A percentile compares a stretch with the other conserved stretches of the same genome.
Conservation (phyloP, 2,329 filamentous ascomycete species). For the Botrytis fragariae region DNA sequence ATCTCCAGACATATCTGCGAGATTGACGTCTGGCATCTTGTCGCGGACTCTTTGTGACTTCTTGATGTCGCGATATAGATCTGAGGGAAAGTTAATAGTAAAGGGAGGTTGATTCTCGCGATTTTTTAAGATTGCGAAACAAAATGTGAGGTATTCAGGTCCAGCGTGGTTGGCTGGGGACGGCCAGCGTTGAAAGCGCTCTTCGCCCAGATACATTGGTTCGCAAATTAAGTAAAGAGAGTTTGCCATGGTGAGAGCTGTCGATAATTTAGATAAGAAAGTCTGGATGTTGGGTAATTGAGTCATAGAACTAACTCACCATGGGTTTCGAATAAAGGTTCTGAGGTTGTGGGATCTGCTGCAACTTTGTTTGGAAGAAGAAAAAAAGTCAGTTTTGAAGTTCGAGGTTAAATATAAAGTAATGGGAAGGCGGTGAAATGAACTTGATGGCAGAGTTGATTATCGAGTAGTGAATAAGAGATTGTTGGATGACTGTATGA, state of each 20-base stretch:
- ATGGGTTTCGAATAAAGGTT: not conserved
- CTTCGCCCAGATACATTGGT: not conserved
- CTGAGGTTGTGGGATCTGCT: not conserved
- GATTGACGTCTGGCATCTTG: not conserved
- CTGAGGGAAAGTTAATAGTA: not conserved
- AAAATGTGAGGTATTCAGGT: not conserved
- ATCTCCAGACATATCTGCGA: conserved; percentile 1
- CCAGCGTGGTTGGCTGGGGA: not conserved
- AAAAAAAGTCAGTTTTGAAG: not conserved
- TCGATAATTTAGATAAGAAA: not conserved
- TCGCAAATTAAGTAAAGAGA: not conserved
- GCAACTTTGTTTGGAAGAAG: not conserved
- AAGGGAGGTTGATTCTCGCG: not conserved
- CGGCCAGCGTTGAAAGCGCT: conserved; percentile 1
- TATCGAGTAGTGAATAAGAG: not conserved
- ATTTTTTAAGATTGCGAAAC: not conserved
- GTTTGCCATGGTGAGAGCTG: not conserved
- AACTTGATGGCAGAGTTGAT: not conserved
- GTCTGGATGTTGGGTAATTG: not conserved
- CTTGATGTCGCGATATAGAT: not conserved
- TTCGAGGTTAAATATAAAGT: not conserved
- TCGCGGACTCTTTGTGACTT: not conserved
- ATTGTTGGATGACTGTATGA: not conserved
- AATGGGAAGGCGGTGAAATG: not conserved
- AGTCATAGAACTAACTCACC: conserved; percentile 5